Evolutionary conservation across 805 yeast genomes (phyloP).

Genomic region (Starmerella apicola): DNA sequence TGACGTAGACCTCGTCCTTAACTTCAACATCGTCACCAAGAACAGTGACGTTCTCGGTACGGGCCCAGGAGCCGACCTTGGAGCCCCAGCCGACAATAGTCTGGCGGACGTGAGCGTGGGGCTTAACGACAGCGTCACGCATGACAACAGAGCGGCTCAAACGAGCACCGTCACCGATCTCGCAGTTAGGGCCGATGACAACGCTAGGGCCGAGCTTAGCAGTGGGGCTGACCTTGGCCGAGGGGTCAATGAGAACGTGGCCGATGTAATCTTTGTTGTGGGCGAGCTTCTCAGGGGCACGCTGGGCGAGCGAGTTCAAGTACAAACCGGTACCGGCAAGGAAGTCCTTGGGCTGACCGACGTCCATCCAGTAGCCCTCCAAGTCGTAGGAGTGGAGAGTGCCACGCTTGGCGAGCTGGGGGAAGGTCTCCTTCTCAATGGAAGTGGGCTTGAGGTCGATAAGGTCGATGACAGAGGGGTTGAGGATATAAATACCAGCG

Average conservation of each 20-base stretch:
- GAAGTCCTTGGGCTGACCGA: conserved; percentile 99
- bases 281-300: conserved; percentile 56
- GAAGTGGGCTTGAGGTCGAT: conserved; percentile 98
- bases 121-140: conserved; percentile 82
- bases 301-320: conserved; percentile 75
- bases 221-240: conserved; percentile 82
- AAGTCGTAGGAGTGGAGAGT: conserved; percentile 88
- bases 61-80: conserved; percentile 96
- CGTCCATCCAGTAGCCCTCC: conserved; percentile 99
- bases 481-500: conserved; percentile 96
- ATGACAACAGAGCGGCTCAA: conserved; percentile 88
- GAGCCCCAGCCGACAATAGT: conserved; percentile 99
- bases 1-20: conserved; percentile 95
- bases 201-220: conserved; percentile 98
- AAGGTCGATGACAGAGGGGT: conserved; percentile 93
- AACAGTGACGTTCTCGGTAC: conserved; percentile 94
- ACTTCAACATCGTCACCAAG: conserved; percentile 98
- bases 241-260: conserved; percentile 85
- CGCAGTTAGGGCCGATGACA: conserved; percentile 91
- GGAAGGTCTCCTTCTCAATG: conserved; percentile 99
- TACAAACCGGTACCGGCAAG: conserved; percentile 89
- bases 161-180: conserved; percentile 97
- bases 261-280: conserved; percentile 63
- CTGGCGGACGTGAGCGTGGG: conserved; percentile 95
- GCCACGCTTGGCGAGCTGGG: conserved; percentile 78